Base-by-base conservation (phyloP, 371 early-diverging fungal species). In the Mortierella sp. region DNA sequence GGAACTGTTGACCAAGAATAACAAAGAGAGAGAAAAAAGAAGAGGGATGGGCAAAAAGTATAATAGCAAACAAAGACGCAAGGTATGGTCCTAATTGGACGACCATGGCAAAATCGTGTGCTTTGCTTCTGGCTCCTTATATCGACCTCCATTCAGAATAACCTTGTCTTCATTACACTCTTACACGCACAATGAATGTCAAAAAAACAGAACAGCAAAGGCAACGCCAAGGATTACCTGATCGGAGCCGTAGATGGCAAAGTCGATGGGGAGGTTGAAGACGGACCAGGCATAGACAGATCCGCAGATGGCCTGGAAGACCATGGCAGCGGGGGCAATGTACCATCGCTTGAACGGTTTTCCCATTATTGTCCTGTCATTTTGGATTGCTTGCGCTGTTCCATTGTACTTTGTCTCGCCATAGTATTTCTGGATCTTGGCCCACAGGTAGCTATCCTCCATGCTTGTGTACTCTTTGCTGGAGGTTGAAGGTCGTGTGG, bases 301-400 rank as follows among this genome's bases (percentile, higher is more conserved):
- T 21, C 95, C 95, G 73, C 91, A 91, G 79, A 92, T 92, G 79
- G 94, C 90, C 89, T 93, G 94, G 70, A 94, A 91, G 56, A 93
- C 71, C 27, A 93, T 83, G 18, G 93, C 93, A 0, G 93, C 93
- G 0, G 93, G 93, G 70, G 93, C 82, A 54, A 91, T 84, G 78
- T 89, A 79, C 92, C 90, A 93, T 32, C 92, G 90, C 60, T 88
- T 89, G 87, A 90, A 93, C 24, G 82, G 80, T 14, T 90, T 43
- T 6, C 88, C 83, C 46, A 90, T 83, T 29, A 80, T 55, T 11
- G 38, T 75, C 76, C 78, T 55, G 58, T 91, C 90, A 4, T 78
- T 72, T 77, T 89, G 82, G 32, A 89, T 78, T 73, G 86, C 83
- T 11, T 48, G 56, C 10, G 82, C 35, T 4, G 74, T 56, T 43